Evolutionary conservation across 1,284 basidiomycete genomes (phyloP), one percentile per base, ranked within the genome.

Genomic region (Apiotrichum veenhuisii): DNA sequence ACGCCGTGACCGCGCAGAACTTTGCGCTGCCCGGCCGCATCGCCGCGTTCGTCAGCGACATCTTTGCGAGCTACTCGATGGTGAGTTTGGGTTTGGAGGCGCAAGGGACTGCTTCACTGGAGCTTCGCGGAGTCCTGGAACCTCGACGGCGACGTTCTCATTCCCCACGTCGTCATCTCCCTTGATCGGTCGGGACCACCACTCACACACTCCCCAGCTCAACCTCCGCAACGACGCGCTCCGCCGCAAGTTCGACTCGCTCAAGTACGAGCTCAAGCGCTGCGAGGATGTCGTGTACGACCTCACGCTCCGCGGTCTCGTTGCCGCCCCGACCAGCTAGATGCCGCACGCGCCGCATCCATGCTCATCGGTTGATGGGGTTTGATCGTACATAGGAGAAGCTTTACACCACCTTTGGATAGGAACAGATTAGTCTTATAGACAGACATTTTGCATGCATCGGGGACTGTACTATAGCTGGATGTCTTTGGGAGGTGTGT

Each of bases 261-360:
- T 78, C 56, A 78, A 78, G 60, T 78, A 77, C 62, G 77, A 77
- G 53, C 59, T 78, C 41, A 77, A 77, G 66, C 63, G 72, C 42
- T 77, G 76, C 57, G 77, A 78, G 65, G 74, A 77, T 57, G 77
- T 78, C 10, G 74, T 78, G 50, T 78, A 77, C 55, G 76, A 77
- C 54, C 61, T 77, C 40, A 76, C 74, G 4, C 56, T 77, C 25
- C 49, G 75, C 44, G 72, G 71, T 18, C 55, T 74, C 47, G 67
- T 46, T 5, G 49, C 60, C 11, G 52, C 41, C 17, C 46, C 46
- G 15, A 9, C 46, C 46, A 37, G 22, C 33, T 48, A 34, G 18
- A 47, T 10, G n/a, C n/a, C n/a, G n/a, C n/a, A n/a, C n/a, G n/a
- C n/a, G n/a, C n/a, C n/a, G n/a, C n/a, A n/a, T n/a, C n/a, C n/a